Base-by-base conservation (phyloP, 306 rosid species). In the Pterocarpus santalinus region DNA sequence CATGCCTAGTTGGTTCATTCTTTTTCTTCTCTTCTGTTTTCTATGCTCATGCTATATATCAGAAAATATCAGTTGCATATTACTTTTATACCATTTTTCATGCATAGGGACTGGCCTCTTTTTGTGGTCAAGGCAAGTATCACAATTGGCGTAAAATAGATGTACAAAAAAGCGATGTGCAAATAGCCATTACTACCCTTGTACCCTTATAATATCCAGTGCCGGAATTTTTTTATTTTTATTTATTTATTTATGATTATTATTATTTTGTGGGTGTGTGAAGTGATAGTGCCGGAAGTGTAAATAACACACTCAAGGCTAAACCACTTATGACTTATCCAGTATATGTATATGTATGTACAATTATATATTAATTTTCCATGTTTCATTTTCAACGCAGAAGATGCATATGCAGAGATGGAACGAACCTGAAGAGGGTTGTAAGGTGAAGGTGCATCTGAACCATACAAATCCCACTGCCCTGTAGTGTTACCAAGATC, bases 371-470 rank as follows among this genome's bases (percentile, higher is more conserved):
- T 7, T 30, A 28, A 22, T 36, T 55, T 36, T 75, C 34, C 46
- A 43, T 46, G 72, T 47, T 76, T 49, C 2, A 66, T 78, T 66
- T 68, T 28, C 5, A 36, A 32, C 7, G 38, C 43, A 44, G 65
- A 70, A 70, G 57, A 73, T 22, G 57, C 5, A 63, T 14, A 51
- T 51, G 2, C 1, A 14, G 7, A 72, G 61, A 28, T 14, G 1
- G 3, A 7, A 65, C 32, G 12, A 58, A 92, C 97, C 97, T 92
- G 97, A 81, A 92, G 97, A 88, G 91, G 1, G 85, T 92, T 92
- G 94, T 92, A 92, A 1, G 97, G 97, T 16, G 97, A 90, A 51
- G 97, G 92, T 2, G 91, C 92, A 90, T 92, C 97, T 35, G 97
- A 92, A 3, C 97, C 97, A 81, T 92, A 92, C 90, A 92, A 81